phyloP scores from a whole-genome alignment of 768 basidiomycete genomes.

The Sporobolomyces roseus region DNA sequence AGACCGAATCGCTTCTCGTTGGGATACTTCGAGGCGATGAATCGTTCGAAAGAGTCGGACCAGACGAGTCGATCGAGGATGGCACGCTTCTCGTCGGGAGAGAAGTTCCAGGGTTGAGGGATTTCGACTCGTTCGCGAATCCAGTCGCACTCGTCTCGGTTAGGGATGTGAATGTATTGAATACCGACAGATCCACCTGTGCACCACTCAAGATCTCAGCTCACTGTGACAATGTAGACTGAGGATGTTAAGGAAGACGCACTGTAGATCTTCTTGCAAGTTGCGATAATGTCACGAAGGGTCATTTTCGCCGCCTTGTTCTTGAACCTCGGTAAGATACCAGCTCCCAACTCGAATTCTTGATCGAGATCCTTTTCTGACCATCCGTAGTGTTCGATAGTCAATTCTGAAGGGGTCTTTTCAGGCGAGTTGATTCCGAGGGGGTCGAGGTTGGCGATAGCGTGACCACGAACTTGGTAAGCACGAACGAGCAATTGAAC shows the following conservation, averaged over 20 bases:
- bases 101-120: conserved; percentile 96
- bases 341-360: conserved; percentile 88
- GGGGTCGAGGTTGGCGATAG: conserved; percentile 91
- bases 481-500: conserved; percentile 96
- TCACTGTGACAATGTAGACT: background rate
- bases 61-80: conserved; percentile 98
- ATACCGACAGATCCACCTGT: conserved; percentile 80
- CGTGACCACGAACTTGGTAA: conserved; percentile 98
- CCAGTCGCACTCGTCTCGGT: conserved; percentile 99
- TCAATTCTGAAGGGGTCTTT: conserved; percentile 78
- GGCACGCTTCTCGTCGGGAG: conserved; percentile 97
- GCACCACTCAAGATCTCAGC: background rate
- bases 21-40: conserved; percentile 96
- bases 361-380: conserved; percentile 89
- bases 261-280: conserved; percentile 93
- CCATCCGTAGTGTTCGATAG: conserved; percentile 91
- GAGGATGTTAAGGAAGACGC: conserved; percentile 47
- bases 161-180: conserved; percentile 92
- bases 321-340: conserved; percentile 92
- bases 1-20: conserved; percentile 99
- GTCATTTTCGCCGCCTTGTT: conserved; percentile 74
- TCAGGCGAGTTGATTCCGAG: conserved; percentile 89
- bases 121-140: conserved; percentile 92
- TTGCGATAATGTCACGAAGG: conserved; percentile 82
- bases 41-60: conserved; percentile 99